Conservation (phyloP, 2,329 filamentous ascomycete species). For the Paracorniculantispora psalliotae region DNA sequence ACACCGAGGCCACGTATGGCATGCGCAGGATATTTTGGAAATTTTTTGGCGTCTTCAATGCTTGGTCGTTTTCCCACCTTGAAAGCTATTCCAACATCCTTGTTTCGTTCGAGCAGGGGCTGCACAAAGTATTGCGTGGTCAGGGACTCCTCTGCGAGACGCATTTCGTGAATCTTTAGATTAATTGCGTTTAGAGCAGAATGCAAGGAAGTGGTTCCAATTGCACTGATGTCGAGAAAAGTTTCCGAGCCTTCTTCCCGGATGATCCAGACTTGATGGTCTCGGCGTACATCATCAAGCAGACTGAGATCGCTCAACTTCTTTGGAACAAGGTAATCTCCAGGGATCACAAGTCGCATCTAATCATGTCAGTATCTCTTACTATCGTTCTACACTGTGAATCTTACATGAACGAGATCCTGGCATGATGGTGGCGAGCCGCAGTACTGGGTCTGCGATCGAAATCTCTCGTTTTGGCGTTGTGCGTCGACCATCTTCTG, state of each 20-base stretch:
- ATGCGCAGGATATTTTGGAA: not conserved
- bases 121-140: constrained; percentile 26
- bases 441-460: constrained; percentile 15
- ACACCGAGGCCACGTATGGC: not conserved
- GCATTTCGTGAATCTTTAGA: constrained; percentile 28
- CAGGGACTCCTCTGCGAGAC: constrained; percentile 22
- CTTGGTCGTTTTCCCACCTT: constrained; percentile 23
- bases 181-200: constrained; percentile 26
- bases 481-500: not conserved
- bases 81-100: constrained; percentile 19
- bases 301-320: constrained; percentile 20
- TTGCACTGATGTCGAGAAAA: constrained; percentile 23
- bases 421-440: not conserved
- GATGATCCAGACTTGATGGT: constrained; percentile 29
- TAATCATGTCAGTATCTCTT: too few species aligned
- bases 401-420: constrained; percentile 10
- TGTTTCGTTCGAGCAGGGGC: constrained; percentile 15
- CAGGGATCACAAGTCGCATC: constrained; percentile 26
- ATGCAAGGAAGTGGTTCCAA: constrained; percentile 21
- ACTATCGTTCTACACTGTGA: not conserved
- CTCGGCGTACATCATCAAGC: constrained; percentile 26
- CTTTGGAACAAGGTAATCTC: constrained; percentile 22
- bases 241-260: constrained; percentile 10
- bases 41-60: not conserved
- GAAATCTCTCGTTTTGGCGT: constrained; percentile 18